Percentiles rank a stretch among this genome's conserved stretches.
Conservation (phyloP, 352 stramenopile species). For the Salisapilia sapeloensis region DNA sequence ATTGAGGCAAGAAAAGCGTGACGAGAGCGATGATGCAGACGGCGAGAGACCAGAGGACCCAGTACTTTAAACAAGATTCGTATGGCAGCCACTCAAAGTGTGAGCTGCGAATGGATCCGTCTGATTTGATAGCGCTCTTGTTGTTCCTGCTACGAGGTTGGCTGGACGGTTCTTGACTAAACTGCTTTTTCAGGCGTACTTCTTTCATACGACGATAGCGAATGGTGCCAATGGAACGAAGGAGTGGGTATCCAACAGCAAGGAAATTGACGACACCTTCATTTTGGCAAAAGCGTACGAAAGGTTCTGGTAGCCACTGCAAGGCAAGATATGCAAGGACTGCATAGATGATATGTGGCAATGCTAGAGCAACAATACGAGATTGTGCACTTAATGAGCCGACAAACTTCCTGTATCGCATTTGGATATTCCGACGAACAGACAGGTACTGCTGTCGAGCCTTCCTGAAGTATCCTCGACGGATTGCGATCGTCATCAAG, state of each 20-base stretch:
- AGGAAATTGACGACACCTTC: conserved; percentile 40
- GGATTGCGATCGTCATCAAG: conserved; percentile 27
- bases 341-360: conserved; percentile 58
- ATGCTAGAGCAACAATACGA: conserved; percentile 26
- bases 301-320: conserved; percentile 23
- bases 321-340: conserved; percentile 33
- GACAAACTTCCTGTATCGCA: conserved; percentile 53
- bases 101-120: conserved; percentile 1
- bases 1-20: conserved; percentile 46
- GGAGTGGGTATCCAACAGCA: conserved; percentile 40
- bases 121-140: conserved; percentile 4
- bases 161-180: conserved; percentile 7
- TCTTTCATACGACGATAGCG: conserved; percentile 27
- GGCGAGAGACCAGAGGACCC: conserved; percentile 59
- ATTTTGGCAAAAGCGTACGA: conserved; percentile 33
- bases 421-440: conserved; percentile 24
- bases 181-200: background rate
- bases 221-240: conserved; percentile 45
- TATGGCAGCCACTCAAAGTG: conserved; percentile 46
- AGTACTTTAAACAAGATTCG: conserved; percentile 73
- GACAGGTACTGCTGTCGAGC: conserved; percentile 25
- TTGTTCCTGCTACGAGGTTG: conserved; percentile 3
- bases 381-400: conserved; percentile 53
- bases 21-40: conserved; percentile 23
- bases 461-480: conserved; percentile 46